These are phyloP conservation scores for Herpetomonas muscarum DNA, from an alignment of 208 protist species.

Conservation along the genomic window DNA sequence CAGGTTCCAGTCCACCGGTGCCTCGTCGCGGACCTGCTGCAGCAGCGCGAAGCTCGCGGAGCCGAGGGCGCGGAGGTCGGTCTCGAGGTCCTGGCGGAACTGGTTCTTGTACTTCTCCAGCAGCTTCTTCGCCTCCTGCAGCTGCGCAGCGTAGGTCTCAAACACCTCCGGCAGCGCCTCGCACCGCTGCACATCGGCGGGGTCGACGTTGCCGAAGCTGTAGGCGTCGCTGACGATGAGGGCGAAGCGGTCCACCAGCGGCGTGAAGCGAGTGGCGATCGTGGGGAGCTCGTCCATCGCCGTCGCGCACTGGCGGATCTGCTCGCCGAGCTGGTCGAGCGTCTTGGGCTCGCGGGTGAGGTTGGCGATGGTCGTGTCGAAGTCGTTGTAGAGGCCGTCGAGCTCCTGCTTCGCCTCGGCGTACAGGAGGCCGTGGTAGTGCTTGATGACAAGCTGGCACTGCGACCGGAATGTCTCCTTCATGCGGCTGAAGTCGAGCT, in stretches of 20 bases:
- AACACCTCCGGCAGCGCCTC: constrained; percentile 86
- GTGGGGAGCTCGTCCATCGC: constrained; percentile 74
- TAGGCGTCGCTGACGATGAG: constrained; percentile 88
- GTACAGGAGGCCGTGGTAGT: constrained; percentile 95
- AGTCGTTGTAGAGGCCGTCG: constrained; percentile 85
- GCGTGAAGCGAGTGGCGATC: constrained; percentile 89
- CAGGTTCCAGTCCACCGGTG: constrained; percentile 63
- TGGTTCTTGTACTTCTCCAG: constrained; percentile 94
- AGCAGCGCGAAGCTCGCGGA: constrained; percentile 77
- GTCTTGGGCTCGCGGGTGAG: constrained; percentile 88
- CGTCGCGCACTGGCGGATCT: constrained; percentile 78
- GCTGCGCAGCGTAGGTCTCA: constrained; percentile 78
- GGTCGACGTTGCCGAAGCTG: constrained; percentile 72
- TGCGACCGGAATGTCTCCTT: constrained; percentile 95
- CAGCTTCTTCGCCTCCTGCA: constrained; percentile 74
- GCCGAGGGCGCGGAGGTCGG: constrained; percentile 81
- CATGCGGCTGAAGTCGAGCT: constrained; percentile 95
- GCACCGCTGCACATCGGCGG: constrained; percentile 79
- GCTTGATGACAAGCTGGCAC: constrained; percentile 94
- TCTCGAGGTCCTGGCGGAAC: constrained; percentile 93
- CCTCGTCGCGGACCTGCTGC: constrained; percentile 85
- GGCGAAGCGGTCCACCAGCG: constrained; percentile 93
- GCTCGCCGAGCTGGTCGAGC: constrained; percentile 92
- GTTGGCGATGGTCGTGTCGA: constrained; percentile 61
- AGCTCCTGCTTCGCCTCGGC: constrained; percentile 90